Conservation (phyloP, 148 eudicot genomes). For the Vaccinium vitisidaea region DNA sequence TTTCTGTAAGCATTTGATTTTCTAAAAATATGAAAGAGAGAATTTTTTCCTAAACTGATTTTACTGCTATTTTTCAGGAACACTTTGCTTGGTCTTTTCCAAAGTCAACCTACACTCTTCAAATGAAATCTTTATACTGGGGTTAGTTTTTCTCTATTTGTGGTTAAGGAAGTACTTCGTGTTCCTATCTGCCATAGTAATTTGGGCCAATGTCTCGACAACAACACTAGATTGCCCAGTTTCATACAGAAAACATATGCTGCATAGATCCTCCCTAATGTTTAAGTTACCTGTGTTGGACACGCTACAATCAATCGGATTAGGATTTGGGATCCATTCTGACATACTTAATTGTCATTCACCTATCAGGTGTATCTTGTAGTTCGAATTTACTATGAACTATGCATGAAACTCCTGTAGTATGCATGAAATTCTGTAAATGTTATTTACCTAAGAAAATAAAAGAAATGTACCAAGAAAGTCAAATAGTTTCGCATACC, state of each 20-base stretch:
- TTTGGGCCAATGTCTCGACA: background rate
- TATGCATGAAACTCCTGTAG: background rate
- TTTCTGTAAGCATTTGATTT: too few relatives aligned
- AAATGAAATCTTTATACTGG: background rate
- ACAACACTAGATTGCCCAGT: background rate
- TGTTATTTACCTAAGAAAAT: too few relatives aligned
- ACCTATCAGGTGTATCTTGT: background rate
- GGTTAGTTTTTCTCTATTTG: background rate
- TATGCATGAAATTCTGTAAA: background rate
- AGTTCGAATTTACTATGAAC: background rate
- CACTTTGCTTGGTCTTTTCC: too few relatives aligned
- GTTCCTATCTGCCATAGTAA: background rate
- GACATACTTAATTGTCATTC: background rate
- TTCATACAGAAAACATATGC: background rate
- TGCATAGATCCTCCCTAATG: background rate
- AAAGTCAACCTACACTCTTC: too few relatives aligned
- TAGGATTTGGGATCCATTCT: background rate
- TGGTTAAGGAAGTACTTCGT: background rate
- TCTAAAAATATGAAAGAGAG: too few relatives aligned
- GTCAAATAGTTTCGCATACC: background rate
- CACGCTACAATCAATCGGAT: background rate
- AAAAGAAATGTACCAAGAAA: background rate
- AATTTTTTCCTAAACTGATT: too few relatives aligned
- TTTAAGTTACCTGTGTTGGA: background rate
- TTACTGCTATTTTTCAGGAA: too few relatives aligned